Conservation (phyloP, 2,329 filamentous ascomycete genomes). For the Arachnopeziza araneosa region DNA sequence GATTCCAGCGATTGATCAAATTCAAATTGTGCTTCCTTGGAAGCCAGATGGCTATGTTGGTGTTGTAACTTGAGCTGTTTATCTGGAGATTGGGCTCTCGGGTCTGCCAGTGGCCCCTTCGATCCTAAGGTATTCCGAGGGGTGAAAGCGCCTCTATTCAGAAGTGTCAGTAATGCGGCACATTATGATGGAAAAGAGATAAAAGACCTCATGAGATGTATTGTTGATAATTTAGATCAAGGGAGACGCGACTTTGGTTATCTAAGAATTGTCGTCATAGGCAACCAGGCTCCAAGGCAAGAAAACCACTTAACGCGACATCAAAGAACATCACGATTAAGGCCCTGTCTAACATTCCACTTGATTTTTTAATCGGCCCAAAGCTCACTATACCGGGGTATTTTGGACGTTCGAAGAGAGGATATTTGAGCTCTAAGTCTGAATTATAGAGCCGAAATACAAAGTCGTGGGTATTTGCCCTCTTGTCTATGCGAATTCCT, state of each 20-base stretch:
- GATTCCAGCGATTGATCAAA: constrained; percentile 1
- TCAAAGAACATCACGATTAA: not conserved
- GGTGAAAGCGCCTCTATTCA: constrained; percentile 14
- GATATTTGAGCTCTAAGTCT: too few species aligned
- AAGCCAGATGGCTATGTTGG: not conserved
- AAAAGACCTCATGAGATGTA: not conserved
- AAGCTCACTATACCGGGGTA: too few species aligned
- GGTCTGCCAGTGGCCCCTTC: constrained; percentile 11
- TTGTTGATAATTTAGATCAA: not conserved
- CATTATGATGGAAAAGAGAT: not conserved
- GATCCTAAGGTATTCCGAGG: constrained; percentile 19
- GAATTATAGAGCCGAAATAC: too few species aligned
- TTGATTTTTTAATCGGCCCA: too few species aligned
- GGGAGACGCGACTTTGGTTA: not conserved
- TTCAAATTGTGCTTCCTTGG: constrained; percentile 1
- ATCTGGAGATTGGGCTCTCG: constrained; percentile 5
- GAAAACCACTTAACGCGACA: not conserved
- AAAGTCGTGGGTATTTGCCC: too few species aligned
- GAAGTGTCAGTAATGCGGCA: not conserved
- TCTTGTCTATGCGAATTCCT: too few species aligned
- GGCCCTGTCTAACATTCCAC: too few species aligned
- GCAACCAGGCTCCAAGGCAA: not conserved
- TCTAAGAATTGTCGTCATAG: not conserved
- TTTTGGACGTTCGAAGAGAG: too few species aligned
- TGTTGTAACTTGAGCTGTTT: constrained; percentile 6